Evolutionary conservation across 306 rosid genomes (phyloP), one percentile per base, ranked within the genome.

Genomic region (Potentilla sterilis): DNA sequence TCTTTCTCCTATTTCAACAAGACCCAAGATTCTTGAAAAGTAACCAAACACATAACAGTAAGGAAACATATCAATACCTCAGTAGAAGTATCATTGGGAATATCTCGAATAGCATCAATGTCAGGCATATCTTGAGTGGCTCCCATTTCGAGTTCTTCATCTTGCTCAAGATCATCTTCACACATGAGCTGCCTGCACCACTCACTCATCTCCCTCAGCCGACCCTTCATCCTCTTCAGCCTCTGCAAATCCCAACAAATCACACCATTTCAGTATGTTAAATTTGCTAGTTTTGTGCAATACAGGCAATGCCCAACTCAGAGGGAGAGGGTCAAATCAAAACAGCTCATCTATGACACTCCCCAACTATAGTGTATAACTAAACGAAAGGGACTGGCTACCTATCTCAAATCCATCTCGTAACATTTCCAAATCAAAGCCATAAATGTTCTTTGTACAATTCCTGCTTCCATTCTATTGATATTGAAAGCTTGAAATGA

Each of bases 351-450:
- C 9, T 80, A 82, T 87, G 18, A 73, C 61, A 28, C 73, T 75
- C 61, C 32, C 75, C 55, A 47, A 78, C 82, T 83, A 78, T 83
- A 37, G 91, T 75, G 65, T 74, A 80, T 87, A 88, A 90, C 94
- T 86, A 83, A 86, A 83, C 46, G 96, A 90, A 86, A 88, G 75
- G 48, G 96, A 92, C 98, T 8, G 43, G 7, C 85, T 88, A 88
- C 96, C 94, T 75, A 83, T 80, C 81, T 77, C 70, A 68, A n/a
- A 63, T 58, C 81, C 83, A 77, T 77, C 79, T 49, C 46, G 77
- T 79, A 82, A 81, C 84, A 82, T 85, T 82, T 87, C 93, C 83
- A 87, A 80, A 88, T 86, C 84, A 51, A 81, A 75, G 86, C 48
- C 80, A 74, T 89, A 78, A 88, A 86, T 87, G 93, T 80, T 83